phyloP scores from a whole-genome alignment of 1,139 yeast genomes.

The Geotrichum siamense region DNA sequence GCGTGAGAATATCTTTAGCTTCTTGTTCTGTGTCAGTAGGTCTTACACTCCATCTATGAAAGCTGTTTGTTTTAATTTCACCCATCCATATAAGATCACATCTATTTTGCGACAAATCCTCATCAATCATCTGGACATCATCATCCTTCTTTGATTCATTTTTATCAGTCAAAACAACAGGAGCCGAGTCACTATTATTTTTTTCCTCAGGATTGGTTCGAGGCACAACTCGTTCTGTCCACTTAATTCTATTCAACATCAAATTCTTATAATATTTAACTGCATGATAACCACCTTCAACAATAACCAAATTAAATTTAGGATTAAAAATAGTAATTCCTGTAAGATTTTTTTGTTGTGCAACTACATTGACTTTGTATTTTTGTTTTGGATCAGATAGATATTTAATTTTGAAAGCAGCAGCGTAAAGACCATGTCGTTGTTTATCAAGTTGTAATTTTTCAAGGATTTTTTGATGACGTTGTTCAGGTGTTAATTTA shows the following conservation, averaged over 20 bases:
- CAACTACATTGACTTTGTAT: conserved; percentile 71
- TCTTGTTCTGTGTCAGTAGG: conserved; percentile 48
- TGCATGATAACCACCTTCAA: conserved; percentile 63
- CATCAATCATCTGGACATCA: not conserved
- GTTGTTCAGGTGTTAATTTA: conserved; percentile 52
- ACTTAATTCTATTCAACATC: conserved; percentile 55
- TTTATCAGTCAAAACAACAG: not conserved
- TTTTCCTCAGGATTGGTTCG: conserved; percentile 13
- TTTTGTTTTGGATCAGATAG: conserved; percentile 59
- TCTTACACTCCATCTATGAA: conserved; percentile 56
- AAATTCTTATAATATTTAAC: conserved; percentile 57
- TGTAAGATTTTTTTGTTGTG: conserved; percentile 57
- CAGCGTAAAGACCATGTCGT: conserved; percentile 49
- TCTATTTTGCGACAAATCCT: conserved; percentile 43
- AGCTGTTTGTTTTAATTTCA: conserved; percentile 46
- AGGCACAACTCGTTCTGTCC: conserved; percentile 49
- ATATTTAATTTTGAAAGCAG: conserved; percentile 50
- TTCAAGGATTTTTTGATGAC: conserved; percentile 39
- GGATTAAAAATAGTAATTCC: conserved; percentile 49
- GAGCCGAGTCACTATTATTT: not conserved
- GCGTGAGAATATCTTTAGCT: conserved; percentile 44
- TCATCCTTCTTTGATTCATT: not conserved
- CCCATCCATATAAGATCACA: conserved; percentile 75
- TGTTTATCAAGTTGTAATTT: conserved; percentile 46
- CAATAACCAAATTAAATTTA: conserved; percentile 53